Conservation (phyloP, 2,329 filamentous ascomycete species). For the Shiraia bambusicola region DNA sequence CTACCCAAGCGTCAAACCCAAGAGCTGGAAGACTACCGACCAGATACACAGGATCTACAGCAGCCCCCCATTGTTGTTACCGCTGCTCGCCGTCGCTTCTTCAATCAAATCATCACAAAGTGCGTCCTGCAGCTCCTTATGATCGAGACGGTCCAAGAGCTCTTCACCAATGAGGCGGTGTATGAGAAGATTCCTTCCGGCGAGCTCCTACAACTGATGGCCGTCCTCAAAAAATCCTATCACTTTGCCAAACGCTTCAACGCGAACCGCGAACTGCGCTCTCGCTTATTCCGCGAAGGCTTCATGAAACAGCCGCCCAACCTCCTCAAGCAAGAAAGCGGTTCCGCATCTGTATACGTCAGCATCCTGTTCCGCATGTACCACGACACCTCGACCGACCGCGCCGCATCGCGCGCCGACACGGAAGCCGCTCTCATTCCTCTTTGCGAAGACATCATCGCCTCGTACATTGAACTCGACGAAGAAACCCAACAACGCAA, state of each 20-base stretch:
- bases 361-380: conserved; percentile 98
- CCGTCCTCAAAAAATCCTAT: conserved; percentile 90
- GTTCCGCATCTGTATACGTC: conserved; percentile 90
- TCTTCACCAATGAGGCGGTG: conserved; percentile 95
- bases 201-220: conserved; percentile 90
- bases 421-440: conserved; percentile 92
- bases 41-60: conserved; percentile 65
- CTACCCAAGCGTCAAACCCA: conserved; percentile 42
- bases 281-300: conserved; percentile 91
- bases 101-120: conserved; percentile 98
- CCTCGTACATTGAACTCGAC: conserved; percentile 80
- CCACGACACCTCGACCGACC: conserved; percentile 80
- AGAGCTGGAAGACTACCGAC: conserved; percentile 82
- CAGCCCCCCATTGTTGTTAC: conserved; percentile 92
- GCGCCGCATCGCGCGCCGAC: conserved; percentile 74
- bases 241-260: conserved; percentile 98
- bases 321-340: conserved; percentile 92
- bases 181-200: conserved; percentile 89
- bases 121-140: conserved; percentile 97
- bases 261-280: conserved; percentile 91
- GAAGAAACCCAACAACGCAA: conserved; percentile 97
- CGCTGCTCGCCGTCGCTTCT: conserved; percentile 87
- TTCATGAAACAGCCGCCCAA: conserved; percentile 99
- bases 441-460: conserved; percentile 91
- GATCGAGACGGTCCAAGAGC: conserved; percentile 98